Evolutionary conservation across 2,329 filamentous ascomycete species (phyloP).

Genomic region (Colletotrichum plurivorum): DNA sequence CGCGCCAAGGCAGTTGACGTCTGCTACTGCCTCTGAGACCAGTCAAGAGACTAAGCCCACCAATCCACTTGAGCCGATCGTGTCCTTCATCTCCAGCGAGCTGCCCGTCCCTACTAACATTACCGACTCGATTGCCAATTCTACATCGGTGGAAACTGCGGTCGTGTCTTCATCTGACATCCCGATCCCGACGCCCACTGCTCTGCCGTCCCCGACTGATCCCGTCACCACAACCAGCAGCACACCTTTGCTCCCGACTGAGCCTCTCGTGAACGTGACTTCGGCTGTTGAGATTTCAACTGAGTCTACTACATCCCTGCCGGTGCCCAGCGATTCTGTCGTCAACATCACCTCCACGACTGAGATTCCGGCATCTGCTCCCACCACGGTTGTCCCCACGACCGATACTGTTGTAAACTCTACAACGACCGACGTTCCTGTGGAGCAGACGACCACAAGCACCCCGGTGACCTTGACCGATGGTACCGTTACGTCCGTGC

Average conservation of each 20-base stretch:
- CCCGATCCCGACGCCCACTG: conserved; percentile 30
- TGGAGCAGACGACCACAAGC: conserved; percentile 27
- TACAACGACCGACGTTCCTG: conserved; percentile 24
- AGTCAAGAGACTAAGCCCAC: conserved; percentile 18
- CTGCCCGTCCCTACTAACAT: conserved; percentile 25
- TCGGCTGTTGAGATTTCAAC: conserved; percentile 17
- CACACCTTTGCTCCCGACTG: conserved; percentile 14
- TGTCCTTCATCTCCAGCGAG: conserved; percentile 35
- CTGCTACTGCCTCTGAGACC: conserved; percentile 12
- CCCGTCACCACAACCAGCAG: conserved; percentile 11
- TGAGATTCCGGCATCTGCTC: conserved; percentile 20
- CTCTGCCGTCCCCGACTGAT: conserved; percentile 36
- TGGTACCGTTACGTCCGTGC: conserved; percentile 43
- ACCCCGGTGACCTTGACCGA: conserved; percentile 14
- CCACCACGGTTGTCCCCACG: conserved; percentile 21
- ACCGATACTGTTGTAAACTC: conserved; percentile 27
- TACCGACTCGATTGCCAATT: conserved; percentile 33
- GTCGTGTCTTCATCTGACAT: conserved; percentile 18
- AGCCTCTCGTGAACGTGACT: conserved; percentile 22
- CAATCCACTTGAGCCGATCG: conserved; percentile 36
- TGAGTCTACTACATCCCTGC: conserved; percentile 20
- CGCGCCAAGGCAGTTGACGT: conserved; percentile 3
- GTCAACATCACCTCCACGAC: conserved; percentile 32
- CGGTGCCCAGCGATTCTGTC: conserved; percentile 26
- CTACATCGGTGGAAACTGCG: conserved; percentile 23